phyloP scores from a whole-genome alignment of 495 filamentous ascomycete genomes.

The Delitschia confertaspora region DNA sequence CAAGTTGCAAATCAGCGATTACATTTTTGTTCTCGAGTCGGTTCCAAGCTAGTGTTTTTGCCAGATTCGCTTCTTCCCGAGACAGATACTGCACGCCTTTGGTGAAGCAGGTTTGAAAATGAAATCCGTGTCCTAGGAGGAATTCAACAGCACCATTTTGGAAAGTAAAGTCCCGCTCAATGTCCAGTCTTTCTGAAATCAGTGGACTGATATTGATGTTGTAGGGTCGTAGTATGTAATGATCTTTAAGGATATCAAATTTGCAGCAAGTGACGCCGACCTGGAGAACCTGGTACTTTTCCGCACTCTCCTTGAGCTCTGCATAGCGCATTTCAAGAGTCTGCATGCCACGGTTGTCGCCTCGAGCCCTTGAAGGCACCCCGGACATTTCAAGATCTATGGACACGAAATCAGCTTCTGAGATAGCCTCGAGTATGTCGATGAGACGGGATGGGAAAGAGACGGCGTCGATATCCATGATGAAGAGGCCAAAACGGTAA shows the following conservation, averaged over 20 bases:
- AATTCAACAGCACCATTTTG: conserved; percentile 55
- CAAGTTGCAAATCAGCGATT: conserved; percentile 44
- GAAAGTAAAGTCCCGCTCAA: conserved; percentile 48
- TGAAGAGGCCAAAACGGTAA: conserved; percentile 5
- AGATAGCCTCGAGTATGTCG: conserved; percentile 50
- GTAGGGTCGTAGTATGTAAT: conserved; percentile 57
- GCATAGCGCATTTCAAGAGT: conserved; percentile 58
- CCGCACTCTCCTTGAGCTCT: conserved; percentile 55
- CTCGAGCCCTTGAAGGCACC: conserved; percentile 38
- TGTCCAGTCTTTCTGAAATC: conserved; percentile 39
- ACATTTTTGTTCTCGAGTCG: conserved; percentile 33
- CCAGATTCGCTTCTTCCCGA: conserved; percentile 48
- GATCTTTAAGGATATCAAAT: conserved; percentile 45
- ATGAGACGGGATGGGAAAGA: conserved; percentile 52
- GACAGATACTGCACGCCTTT: conserved; percentile 63
- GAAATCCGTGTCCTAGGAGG: conserved; percentile 52
- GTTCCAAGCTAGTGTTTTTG: conserved; percentile 33
- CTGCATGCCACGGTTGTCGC: conserved; percentile 6
- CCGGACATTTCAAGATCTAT: conserved; percentile 75
- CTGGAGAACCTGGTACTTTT: conserved; percentile 65
- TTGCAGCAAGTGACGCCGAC: conserved; percentile 61
- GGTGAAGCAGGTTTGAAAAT: conserved; percentile 48
- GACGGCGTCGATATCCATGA: conserved; percentile 55
- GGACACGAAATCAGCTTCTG: conserved; percentile 55
- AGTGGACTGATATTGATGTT: conserved; percentile 58